A percentile compares a stretch with the other conserved stretches of the same genome.
These are phyloP conservation scores for Suillus clintonianus DNA, from an alignment of 768 basidiomycete genomes.

Conservation along the genomic window DNA sequence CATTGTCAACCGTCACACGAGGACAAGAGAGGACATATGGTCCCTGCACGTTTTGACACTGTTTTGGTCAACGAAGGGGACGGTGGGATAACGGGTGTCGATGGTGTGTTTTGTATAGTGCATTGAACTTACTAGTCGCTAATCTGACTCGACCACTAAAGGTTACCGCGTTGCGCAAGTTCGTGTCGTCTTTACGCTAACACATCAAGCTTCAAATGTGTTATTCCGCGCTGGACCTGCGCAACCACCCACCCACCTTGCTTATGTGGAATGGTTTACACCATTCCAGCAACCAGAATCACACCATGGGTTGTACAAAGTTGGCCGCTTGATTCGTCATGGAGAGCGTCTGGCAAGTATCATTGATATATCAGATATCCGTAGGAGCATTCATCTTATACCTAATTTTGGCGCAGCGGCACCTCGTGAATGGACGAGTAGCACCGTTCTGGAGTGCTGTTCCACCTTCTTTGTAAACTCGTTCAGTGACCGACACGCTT, in stretches of 20 bases:
- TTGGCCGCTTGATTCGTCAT: not conserved
- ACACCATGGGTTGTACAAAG: not conserved
- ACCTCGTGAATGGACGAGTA: slow-evolving; percentile 32
- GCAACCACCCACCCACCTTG: slow-evolving; percentile 20
- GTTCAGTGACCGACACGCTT: slow-evolving; percentile 31
- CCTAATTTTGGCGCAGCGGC: slow-evolving; percentile 31
- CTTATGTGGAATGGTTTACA: slow-evolving; percentile 33
- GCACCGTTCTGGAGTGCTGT: slow-evolving; percentile 32
- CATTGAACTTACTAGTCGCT: not conserved
- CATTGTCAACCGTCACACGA: not conserved
- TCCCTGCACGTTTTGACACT: slow-evolving; percentile 1
- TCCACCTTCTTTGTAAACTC: slow-evolving; percentile 32
- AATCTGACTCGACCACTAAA: not conserved
- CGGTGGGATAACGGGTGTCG: not conserved
- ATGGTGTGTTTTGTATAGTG: not conserved
- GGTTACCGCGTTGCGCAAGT: not conserved
- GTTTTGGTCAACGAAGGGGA: slow-evolving; percentile 1
- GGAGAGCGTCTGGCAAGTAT: not conserved
- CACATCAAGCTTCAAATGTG: not conserved
- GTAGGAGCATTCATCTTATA: slow-evolving; percentile 30
- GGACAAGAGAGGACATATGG: not conserved
- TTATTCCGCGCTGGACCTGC: not conserved
- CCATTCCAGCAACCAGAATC: slow-evolving; percentile 9
- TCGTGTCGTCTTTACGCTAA: not conserved
- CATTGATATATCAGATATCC: slow-evolving; percentile 22